These are phyloP conservation scores for Linnemannia hyalina DNA, from an alignment of 192 early-diverging fungal genomes.

Conservation along the genomic window DNA sequence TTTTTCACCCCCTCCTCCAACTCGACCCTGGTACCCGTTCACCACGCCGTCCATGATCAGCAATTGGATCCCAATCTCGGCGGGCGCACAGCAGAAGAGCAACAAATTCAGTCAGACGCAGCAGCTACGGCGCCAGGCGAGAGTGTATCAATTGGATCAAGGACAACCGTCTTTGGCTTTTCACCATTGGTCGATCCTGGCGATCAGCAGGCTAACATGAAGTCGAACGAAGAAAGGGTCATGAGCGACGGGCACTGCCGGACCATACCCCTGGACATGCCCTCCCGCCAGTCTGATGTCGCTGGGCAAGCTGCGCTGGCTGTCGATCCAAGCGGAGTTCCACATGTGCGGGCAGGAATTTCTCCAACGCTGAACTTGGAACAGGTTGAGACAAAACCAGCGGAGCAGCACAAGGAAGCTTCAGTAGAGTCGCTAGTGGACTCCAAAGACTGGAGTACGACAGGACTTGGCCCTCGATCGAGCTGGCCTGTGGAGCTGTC, in stretches of 20 bases:
- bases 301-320: background rate
- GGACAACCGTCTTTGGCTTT: conserved; percentile 28
- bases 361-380: conserved; percentile 22
- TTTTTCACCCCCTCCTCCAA: conserved; percentile 13
- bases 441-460: conserved; percentile 50
- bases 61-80: conserved; percentile 13
- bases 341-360: conserved; percentile 34
- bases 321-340: conserved; percentile 2
- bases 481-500: conserved; percentile 39
- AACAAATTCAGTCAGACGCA: background rate
- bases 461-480: conserved; percentile 40
- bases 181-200: conserved; percentile 18
- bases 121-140: background rate
- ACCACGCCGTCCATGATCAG: conserved; percentile 1
- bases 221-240: conserved; percentile 3
- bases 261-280: background rate
- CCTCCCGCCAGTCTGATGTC: background rate
- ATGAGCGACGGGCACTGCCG: background rate
- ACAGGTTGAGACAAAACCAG: background rate
- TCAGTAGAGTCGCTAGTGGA: conserved; percentile 31
- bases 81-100: background rate
- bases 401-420: background rate
- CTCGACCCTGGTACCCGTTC: conserved; percentile 1
- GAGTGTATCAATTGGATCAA: conserved; percentile 23
- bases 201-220: conserved; percentile 12